phyloP scores from a whole-genome alignment of 441 rosid genomes.

The Raphanus hybrid region DNA sequence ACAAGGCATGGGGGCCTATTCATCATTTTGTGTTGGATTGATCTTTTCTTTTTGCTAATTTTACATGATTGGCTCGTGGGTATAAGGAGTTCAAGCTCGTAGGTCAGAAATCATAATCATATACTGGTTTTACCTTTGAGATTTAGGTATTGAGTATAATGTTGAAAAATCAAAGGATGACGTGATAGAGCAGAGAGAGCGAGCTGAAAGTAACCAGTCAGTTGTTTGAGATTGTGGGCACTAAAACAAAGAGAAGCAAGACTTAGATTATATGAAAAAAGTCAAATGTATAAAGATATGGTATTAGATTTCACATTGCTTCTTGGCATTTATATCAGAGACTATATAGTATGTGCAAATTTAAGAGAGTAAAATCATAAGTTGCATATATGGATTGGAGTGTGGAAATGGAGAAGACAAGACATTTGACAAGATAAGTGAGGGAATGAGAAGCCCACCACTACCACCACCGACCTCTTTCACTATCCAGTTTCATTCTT shows the following conservation, averaged over 20 bases:
- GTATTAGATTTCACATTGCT: no score
- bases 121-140: constrained; percentile 11
- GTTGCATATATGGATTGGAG: constrained; percentile 23
- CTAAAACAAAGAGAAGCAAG: constrained; percentile 8
- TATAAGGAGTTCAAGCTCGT: constrained; percentile 14
- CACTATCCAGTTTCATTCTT: constrained; percentile 30
- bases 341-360: no score
- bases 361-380: background rate
- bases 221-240: constrained; percentile 11
- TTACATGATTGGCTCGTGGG: constrained; percentile 38
- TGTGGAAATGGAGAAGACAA: constrained; percentile 45
- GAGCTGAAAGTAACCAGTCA: constrained; percentile 18
- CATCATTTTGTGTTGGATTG: constrained; percentile 40
- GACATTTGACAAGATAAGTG: constrained; percentile 45
- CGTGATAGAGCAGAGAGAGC: background rate
- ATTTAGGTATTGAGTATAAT: constrained; percentile 10
- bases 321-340: no score
- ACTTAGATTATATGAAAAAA: no score
- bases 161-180: constrained; percentile 26
- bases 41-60: constrained; percentile 24
- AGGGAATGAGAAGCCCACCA: constrained; percentile 44
- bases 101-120: constrained; percentile 20
- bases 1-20: constrained; percentile 45
- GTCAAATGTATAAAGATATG: no score
- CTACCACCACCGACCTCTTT: constrained; percentile 35